Evolutionary conservation across 345 rosid species (phyloP).

Genomic region (Moringa oleifera): DNA sequence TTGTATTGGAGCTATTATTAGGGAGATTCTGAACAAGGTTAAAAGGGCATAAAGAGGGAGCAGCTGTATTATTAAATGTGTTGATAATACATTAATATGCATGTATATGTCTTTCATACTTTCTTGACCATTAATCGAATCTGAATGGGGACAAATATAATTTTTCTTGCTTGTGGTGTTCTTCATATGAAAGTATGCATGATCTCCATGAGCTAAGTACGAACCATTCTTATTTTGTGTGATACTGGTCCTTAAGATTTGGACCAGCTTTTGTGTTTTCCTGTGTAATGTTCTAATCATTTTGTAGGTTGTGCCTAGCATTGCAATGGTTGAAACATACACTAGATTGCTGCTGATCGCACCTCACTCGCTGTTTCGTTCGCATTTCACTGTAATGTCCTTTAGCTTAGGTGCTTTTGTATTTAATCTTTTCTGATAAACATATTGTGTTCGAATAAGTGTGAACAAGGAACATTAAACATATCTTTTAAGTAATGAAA

Average conservation of each 20-base stretch:
- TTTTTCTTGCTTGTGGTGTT: neutral
- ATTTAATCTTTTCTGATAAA: slow-evolving; percentile 1
- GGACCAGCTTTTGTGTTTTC: neutral
- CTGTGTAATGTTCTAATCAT: slow-evolving; percentile 12
- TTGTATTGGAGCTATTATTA: too few relatives aligned
- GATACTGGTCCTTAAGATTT: neutral
- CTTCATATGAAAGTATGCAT: neutral
- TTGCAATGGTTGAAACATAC: slow-evolving; percentile 99
- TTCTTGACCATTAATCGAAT: neutral
- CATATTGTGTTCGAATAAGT: too few relatives aligned
- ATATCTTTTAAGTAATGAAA: slow-evolving; percentile 3
- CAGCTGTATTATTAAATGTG: too few relatives aligned
- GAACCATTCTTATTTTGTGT: neutral
- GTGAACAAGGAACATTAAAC: neutral
- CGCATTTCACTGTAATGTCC: slow-evolving; percentile 75
- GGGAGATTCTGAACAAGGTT: too few relatives aligned
- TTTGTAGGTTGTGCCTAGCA: slow-evolving; percentile 87
- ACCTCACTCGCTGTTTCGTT: slow-evolving; percentile 88
- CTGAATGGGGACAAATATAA: neutral
- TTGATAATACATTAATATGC: too few relatives aligned
- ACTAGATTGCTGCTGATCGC: slow-evolving; percentile 81
- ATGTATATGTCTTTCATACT: neutral
- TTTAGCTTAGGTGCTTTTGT: slow-evolving; percentile 13
- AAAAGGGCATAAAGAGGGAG: too few relatives aligned
- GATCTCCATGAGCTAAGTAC: neutral